Conservation (phyloP, 1,139 yeast genomes). For the Eremothecium coryli region DNA sequence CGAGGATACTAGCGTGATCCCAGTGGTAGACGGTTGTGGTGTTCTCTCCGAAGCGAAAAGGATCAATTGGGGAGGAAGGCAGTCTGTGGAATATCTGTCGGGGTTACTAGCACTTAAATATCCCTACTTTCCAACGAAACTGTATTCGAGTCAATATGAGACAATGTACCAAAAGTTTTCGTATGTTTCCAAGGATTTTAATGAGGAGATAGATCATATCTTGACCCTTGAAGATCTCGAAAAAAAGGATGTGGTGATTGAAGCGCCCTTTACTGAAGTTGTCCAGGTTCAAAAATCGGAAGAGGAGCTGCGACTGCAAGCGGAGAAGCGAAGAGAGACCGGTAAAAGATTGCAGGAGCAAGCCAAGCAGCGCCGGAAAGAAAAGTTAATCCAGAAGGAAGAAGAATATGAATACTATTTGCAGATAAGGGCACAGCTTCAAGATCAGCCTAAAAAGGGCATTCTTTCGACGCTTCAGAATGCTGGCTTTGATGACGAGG, state of each 20-base stretch:
- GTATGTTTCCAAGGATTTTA: constrained; percentile 64
- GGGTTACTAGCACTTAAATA: constrained; percentile 68
- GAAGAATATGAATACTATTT: constrained; percentile 68
- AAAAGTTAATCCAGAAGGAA: constrained; percentile 71
- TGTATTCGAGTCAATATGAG: constrained; percentile 56
- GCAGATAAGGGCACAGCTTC: constrained; percentile 46
- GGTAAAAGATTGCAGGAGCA: constrained; percentile 88
- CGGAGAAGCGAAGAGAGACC: constrained; percentile 75
- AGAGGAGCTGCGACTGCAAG: constrained; percentile 69
- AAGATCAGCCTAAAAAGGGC: constrained; percentile 38
- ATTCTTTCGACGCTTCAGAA: constrained; percentile 42
- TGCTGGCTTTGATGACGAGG: constrained; percentile 72
- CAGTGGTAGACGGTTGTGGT: constrained; percentile 63
- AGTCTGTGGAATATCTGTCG: constrained; percentile 54
- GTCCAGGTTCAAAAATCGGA: constrained; percentile 66
- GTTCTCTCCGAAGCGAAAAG: constrained; percentile 62
- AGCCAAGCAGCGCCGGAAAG: constrained; percentile 75
- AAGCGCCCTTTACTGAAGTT: constrained; percentile 67
- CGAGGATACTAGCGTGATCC: constrained; percentile 75
- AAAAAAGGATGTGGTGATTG: constrained; percentile 61
- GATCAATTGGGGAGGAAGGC: constrained; percentile 88
- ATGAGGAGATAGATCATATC: constrained; percentile 47
- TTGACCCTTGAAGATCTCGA: constrained; percentile 60
- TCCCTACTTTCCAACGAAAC: constrained; percentile 79
- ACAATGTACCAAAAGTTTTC: constrained; percentile 66